A percentile compares a stretch with the other conserved stretches of the same genome.
Evolutionary conservation across 306 rosid species (phyloP).

Genomic region (Prosopis cineraria): DNA sequence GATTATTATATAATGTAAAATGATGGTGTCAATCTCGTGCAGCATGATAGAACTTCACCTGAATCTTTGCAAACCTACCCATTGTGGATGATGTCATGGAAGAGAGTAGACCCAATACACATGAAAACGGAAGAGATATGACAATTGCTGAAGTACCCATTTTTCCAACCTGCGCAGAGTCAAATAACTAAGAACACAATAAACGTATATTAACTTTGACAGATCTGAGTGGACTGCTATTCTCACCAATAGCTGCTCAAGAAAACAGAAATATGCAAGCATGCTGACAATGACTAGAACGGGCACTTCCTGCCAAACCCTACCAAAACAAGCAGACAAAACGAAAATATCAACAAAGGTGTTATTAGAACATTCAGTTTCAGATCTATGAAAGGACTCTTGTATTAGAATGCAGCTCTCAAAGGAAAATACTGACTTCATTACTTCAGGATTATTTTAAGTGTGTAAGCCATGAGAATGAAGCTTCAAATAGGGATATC

Average conservation of each 20-base stretch:
- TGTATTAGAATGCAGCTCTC: neutral
- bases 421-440: neutral
- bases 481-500: neutral
- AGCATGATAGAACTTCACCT: neutral
- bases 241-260: constrained; percentile 95
- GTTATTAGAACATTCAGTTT: neutral
- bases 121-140: constrained; percentile 95
- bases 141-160: constrained; percentile 93
- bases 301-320: constrained; percentile 98
- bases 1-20: neutral
- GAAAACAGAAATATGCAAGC: constrained; percentile 98
- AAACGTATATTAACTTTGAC: constrained; percentile 19
- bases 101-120: constrained; percentile 92
- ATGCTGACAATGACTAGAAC: constrained; percentile 94
- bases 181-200: constrained; percentile 29
- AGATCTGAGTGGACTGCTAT: constrained; percentile 24
- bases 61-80: constrained; percentile 63
- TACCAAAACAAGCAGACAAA: constrained; percentile 42
- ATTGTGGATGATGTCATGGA: constrained; percentile 96
- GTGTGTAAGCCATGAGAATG: neutral
- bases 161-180: constrained; percentile 66
- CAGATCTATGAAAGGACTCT: no score
- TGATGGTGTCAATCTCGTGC: neutral
- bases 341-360: constrained; percentile 21
- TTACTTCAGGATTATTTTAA: neutral